Percentiles rank a stretch among this genome's conserved stretches.
phyloP scores from a whole-genome alignment of 1,284 basidiomycete species.

The Amylostereum areolatum region DNA sequence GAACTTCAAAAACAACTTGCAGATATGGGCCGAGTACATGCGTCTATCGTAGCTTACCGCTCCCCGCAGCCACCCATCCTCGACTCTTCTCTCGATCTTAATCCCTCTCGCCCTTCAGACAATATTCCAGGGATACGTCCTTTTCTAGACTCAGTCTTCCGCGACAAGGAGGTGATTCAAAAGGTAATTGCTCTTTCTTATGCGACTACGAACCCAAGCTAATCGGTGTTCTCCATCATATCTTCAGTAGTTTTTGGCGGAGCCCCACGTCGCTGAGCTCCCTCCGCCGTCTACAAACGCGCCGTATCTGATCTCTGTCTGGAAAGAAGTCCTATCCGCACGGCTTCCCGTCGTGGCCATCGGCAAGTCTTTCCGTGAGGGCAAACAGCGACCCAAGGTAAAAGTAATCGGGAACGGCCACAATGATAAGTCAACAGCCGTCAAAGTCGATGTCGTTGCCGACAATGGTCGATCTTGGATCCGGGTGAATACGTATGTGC shows the following conservation, averaged over 20 bases:
- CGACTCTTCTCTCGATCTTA: conserved; percentile 42
- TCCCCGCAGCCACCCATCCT: conserved; percentile 44
- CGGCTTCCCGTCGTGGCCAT: conserved; percentile 52
- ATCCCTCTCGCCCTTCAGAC: conserved; percentile 33
- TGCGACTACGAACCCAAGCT: background rate
- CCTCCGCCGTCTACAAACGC: conserved; percentile 65
- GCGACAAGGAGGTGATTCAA: conserved; percentile 46
- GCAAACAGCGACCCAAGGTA: conserved; percentile 6
- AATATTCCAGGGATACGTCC: conserved; percentile 47
- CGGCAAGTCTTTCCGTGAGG: conserved; percentile 42
- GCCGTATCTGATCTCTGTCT: conserved; percentile 69
- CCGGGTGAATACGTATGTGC: conserved; percentile 76
- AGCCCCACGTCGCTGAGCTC: conserved; percentile 33
- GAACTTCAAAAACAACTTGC: conserved; percentile 10
- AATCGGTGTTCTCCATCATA: conserved; percentile 3
- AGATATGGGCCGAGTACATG: conserved; percentile 28
- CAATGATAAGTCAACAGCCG: conserved; percentile 31
- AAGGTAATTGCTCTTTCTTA: conserved; percentile 34
- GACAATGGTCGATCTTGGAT: conserved; percentile 72
- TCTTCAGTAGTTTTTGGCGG: conserved; percentile 56
- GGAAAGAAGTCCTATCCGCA: conserved; percentile 67
- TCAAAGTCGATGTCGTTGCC: conserved; percentile 79
- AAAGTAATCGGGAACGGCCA: conserved; percentile 10
- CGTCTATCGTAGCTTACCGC: conserved; percentile 39
- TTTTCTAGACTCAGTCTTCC: conserved; percentile 36